phyloP scores from a whole-genome alignment of 495 filamentous ascomycete species.

The Sphaerosporella brunnea region DNA sequence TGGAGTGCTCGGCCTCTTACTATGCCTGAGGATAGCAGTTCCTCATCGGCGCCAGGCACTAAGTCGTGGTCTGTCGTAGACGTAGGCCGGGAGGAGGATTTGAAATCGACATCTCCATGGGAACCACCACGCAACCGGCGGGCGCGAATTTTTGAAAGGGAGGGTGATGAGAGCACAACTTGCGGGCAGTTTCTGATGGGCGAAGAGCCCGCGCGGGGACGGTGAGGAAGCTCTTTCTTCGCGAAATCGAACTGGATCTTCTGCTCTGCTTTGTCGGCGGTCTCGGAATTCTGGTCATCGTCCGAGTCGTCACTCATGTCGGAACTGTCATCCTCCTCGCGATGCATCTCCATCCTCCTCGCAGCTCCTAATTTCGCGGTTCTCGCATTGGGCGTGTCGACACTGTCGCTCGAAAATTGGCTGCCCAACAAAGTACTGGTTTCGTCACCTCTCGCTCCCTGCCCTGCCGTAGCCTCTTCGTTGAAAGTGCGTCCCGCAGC shows the following conservation, averaged over 20 bases:
- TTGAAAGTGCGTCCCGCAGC: slow-evolving; percentile 55
- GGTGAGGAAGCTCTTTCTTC: slow-evolving; percentile 63
- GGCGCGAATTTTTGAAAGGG: slow-evolving; percentile 28
- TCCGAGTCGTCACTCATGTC: slow-evolving; percentile 94
- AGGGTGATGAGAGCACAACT: slow-evolving; percentile 39
- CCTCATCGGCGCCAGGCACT: slow-evolving; percentile 21
- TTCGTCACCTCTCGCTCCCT: slow-evolving; percentile 25
- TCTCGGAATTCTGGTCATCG: slow-evolving; percentile 32
- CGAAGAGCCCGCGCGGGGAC: slow-evolving; percentile 70
- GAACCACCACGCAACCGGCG: slow-evolving; percentile 23
- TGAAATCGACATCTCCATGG: slow-evolving; percentile 24
- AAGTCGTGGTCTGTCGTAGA: slow-evolving; percentile 10
- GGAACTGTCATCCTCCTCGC: slow-evolving; percentile 92
- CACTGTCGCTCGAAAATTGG: slow-evolving; percentile 34
- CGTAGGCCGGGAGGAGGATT: slow-evolving; percentile 17
- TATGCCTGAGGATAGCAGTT: slow-evolving; percentile 23
- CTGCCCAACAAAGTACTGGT: slow-evolving; percentile 18
- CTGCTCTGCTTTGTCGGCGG: slow-evolving; percentile 23
- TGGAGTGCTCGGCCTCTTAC: slow-evolving; percentile 17
- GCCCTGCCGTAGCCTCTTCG: slow-evolving; percentile 49
- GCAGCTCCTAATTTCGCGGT: slow-evolving; percentile 16
- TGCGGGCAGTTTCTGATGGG: slow-evolving; percentile 48
- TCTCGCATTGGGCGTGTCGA: slow-evolving; percentile 29
- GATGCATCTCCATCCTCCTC: slow-evolving; percentile 43
- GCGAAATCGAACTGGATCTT: slow-evolving; percentile 78